phyloP scores from a whole-genome alignment of 371 early-diverging fungal genomes.

The Thermomucor indicae-seudaticae region DNA sequence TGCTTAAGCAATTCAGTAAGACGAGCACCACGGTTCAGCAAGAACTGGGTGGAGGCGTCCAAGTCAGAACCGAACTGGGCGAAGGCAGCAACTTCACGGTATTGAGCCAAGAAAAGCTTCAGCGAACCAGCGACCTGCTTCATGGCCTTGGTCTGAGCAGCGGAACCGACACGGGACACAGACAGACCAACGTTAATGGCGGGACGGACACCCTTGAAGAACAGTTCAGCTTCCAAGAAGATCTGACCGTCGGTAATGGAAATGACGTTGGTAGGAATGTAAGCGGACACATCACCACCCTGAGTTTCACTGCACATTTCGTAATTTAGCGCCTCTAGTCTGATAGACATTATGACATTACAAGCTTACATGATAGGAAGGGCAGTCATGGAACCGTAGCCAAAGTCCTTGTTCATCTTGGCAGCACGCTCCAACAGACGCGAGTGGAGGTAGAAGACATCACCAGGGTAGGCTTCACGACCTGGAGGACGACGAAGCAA shows the following conservation, averaged over 20 bases:
- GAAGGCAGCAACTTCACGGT: conserved; percentile 98
- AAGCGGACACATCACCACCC: conserved; percentile 98
- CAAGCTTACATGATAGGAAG: conserved; percentile 74
- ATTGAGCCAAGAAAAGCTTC: conserved; percentile 96
- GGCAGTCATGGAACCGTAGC: conserved; percentile 91
- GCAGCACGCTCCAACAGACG: conserved; percentile 96
- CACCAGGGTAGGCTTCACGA: conserved; percentile 97
- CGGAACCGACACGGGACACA: conserved; percentile 97
- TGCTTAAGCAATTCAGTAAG: conserved; percentile 94
- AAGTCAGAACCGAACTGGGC: conserved; percentile 98
- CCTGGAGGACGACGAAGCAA: conserved; percentile 96
- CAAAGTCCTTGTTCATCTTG: conserved; percentile 92
- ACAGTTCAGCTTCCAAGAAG: conserved; percentile 95
- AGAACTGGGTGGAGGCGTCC: conserved; percentile 96
- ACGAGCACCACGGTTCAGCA: conserved; percentile 96
- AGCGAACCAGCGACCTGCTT: conserved; percentile 97
- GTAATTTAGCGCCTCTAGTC: background rate
- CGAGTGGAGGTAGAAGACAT: conserved; percentile 96
- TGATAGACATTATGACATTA: background rate
- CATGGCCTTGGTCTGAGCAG: conserved; percentile 98
- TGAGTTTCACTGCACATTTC: conserved; percentile 92
- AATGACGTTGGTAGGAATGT: conserved; percentile 98
- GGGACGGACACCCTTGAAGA: conserved; percentile 97
- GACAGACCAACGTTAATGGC: conserved; percentile 98
- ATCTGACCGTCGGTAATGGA: conserved; percentile 93